These are phyloP conservation scores for Candida smagusa DNA, from an alignment of 1,139 yeast species.

Conservation along the genomic window DNA sequence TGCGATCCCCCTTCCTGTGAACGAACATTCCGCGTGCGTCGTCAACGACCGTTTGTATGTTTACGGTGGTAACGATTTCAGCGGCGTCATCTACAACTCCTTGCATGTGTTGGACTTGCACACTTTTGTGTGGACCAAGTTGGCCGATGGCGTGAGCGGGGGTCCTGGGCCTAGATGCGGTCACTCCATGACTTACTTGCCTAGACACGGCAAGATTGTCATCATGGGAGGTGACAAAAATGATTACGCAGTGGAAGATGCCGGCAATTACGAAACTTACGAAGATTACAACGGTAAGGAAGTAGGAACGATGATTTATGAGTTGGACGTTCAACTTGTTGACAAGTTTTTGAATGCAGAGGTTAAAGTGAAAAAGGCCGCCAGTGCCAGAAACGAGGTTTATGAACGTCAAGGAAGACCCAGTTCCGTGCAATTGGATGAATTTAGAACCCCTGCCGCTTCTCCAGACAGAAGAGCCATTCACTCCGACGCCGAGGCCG, in stretches of 20 bases:
- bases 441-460: constrained; percentile 41
- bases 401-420: constrained; percentile 38
- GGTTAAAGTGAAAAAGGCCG: constrained; percentile 5
- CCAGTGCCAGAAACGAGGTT: constrained; percentile 11
- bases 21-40: constrained; percentile 85
- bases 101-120: constrained; percentile 76
- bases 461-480: constrained; percentile 22
- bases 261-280: constrained; percentile 42
- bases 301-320: constrained; percentile 58
- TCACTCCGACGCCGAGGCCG: constrained; percentile 7
- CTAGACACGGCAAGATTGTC: constrained; percentile 64
- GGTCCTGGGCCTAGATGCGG: constrained; percentile 90
- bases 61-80: constrained; percentile 84
- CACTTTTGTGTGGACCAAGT: constrained; percentile 69
- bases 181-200: constrained; percentile 78
- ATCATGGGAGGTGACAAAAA: constrained; percentile 92
- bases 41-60: constrained; percentile 79
- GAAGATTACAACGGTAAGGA: constrained; percentile 51
- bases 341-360: constrained; percentile 22
- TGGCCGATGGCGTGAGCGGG: constrained; percentile 40
- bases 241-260: constrained; percentile 45
- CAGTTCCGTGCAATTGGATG: constrained; percentile 42
- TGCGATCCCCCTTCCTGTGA: constrained; percentile 77
- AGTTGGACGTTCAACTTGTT: constrained; percentile 49
- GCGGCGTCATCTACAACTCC: constrained; percentile 67